Base-by-base conservation (phyloP, 495 filamentous ascomycete genomes). In the Penicillium soppii region DNA sequence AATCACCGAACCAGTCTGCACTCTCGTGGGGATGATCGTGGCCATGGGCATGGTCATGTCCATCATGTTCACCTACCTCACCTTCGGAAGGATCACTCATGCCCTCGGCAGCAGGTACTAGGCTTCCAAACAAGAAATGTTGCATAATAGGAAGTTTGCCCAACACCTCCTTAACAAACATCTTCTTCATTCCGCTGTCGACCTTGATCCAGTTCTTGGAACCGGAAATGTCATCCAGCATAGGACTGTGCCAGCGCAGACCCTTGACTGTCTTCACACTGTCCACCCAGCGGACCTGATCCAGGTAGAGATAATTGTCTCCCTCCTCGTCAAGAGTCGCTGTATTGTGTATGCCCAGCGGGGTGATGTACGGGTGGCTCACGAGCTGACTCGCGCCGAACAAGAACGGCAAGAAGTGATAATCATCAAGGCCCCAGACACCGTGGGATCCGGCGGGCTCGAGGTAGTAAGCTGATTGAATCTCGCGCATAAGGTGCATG, bases 121-220 rank as follows among this genome's bases (percentile, higher is more conserved):
- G 71, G 37, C 77, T 80, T 13, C 95, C 94, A 67, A 99, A 99
- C 22, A 95, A 63, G 63, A 99, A 97, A 67, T 99, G 95, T 65
- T 99, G 94, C 86, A 97, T 96, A 33, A 99, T 94, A 6, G 95
- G 95, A 46, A 97, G 66, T 71, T 99, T 99, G 20, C 87, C 82
- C 36, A 99, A 71, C 1, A 99, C 92, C 67, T 99, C 95, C 33
- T 82, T 86, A 39, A 91, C 82, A 63, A 97, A 97, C 94, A 97
- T 99, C 57, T 88, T 85, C 56, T 88, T 80, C 94, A 99, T 96
- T 7, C 94, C 94, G 16, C 78, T 88, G 62, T 96, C 92, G 39
- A 99, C 86, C 72, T 99, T 97, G 47, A 57, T 72, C 94, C 94
- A 99, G 49, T 77, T 88, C 66, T 90, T 90, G 4, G 94, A 88